phyloP scores from a whole-genome alignment of 257 asterid species.

The Solanum gracilifrons region DNA sequence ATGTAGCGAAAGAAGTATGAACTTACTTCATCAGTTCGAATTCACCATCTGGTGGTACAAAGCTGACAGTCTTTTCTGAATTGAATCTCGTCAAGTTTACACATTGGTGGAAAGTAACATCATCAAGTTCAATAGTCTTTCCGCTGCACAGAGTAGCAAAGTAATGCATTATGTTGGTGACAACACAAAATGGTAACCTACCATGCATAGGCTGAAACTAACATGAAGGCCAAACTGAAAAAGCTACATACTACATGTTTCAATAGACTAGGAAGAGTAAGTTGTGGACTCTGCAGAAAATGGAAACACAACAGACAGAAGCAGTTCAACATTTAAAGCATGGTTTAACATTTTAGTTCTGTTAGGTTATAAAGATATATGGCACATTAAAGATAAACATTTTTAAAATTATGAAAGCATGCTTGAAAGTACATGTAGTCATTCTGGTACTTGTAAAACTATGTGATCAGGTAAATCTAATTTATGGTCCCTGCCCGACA shows the following conservation, averaged over 20 bases:
- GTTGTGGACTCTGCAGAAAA: not conserved
- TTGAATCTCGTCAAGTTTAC: slow-evolving; percentile 97
- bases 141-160: slow-evolving; percentile 52
- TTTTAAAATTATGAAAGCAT: not conserved
- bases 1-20: not conserved
- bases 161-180: not conserved
- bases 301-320: not conserved
- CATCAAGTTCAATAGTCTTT: slow-evolving; percentile 97
- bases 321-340: not conserved
- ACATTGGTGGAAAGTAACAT: slow-evolving; percentile 98
- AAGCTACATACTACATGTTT: not conserved
- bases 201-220: not conserved
- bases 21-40: slow-evolving; percentile 99
- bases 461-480: not conserved
- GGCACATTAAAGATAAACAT: not conserved
- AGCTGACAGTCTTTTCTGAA: slow-evolving; percentile 96
- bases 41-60: slow-evolving; percentile 99
- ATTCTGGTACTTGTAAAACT: not conserved
- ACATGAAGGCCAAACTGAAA: not conserved
- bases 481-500: not conserved
- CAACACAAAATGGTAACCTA: not conserved
- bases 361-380: not conserved
- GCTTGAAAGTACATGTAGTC: not conserved
- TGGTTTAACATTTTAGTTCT: not conserved
- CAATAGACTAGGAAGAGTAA: not conserved